Evolutionary conservation across 345 rosid species (phyloP), one percentile per base, ranked within the genome.

Genomic region (Carallia brachiata): DNA sequence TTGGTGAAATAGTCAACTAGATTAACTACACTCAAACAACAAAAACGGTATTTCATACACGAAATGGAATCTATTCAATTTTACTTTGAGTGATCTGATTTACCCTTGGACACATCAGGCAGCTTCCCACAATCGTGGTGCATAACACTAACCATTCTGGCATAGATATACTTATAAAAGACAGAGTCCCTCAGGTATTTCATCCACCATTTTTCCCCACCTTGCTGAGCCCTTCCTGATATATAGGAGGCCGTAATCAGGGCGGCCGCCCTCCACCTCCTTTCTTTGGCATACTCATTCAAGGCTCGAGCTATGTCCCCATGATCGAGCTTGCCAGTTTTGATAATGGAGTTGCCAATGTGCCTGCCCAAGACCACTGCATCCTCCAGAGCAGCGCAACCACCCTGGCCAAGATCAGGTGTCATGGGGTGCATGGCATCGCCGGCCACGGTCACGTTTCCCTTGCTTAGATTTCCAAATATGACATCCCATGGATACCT

Each of bases 361-460:
- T 75, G 88, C 28, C 80, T 72, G 17, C 81, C 81, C 1, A 82
- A 61, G 0, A 85, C 80, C 13, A 82, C 83, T 0, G 80, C 84
- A 4, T 85, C 87, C 70, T 85, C 87, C 12, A 80, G 60, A 0
- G 87, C 83, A 0, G 66, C 23, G 18, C 86, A 71, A 0, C 82
- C 88, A 0, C 91, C 91, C 70, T 84, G 85, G 4, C 72, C 85
- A 1, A 84, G 67, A 39, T 85, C 82, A 32, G 87, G 88, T 0
- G 82, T 87, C 82, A 77, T 85, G 5, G 86, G 85, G 31, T 87
- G 91, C 79, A 83, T 82, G 27, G 89, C 91, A 16, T 87, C 87
- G 0, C 91, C 87, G 0, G 79, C 86, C n/a, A 85, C 76, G 0
- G 82, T 81, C 1, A 84, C 28, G 47, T 81, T 84, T 4, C 70